A percentile compares a stretch with the other conserved stretches of the same genome.
Conservation (phyloP, 371 early-diverging fungal genomes). For the Actinomortierella wolfii region DNA sequence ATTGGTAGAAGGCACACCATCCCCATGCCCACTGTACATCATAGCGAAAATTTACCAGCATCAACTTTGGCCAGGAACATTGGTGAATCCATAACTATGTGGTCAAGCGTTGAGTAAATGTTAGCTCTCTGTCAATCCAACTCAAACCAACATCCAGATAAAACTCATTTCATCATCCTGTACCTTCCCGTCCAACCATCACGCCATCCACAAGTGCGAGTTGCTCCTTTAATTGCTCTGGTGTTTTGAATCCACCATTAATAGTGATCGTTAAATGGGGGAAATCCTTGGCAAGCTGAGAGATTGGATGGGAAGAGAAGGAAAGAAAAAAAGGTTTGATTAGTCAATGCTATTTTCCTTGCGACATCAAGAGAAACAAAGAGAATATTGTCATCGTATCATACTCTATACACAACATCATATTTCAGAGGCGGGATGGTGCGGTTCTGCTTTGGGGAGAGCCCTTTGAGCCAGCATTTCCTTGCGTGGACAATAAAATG, state of each 20-base stretch:
- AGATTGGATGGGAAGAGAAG: no score
- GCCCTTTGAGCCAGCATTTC: slow-evolving; percentile 82
- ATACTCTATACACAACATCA: slow-evolving; percentile 71
- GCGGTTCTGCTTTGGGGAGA: slow-evolving; percentile 88
- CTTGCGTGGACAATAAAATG: slow-evolving; percentile 88
- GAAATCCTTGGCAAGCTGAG: slow-evolving; percentile 53
- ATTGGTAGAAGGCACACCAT: background rate
- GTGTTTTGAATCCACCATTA: slow-evolving; percentile 81
- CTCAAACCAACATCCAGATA: slow-evolving; percentile 1
- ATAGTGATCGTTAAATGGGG: slow-evolving; percentile 70
- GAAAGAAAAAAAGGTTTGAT: no score
- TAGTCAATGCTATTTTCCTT: no score
- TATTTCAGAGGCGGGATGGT: slow-evolving; percentile 81
- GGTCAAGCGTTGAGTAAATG: slow-evolving; percentile 47
- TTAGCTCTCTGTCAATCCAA: slow-evolving; percentile 50
- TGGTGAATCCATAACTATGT: slow-evolving; percentile 50
- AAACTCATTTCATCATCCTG: background rate
- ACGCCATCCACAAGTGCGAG: slow-evolving; percentile 65
- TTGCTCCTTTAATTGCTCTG: slow-evolving; percentile 50
- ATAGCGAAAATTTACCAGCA: slow-evolving; percentile 13
- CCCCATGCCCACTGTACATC: background rate
- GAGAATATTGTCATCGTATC: background rate
- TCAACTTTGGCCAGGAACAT: slow-evolving; percentile 54
- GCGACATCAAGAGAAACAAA: background rate
- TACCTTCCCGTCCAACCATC: slow-evolving; percentile 80